These are phyloP conservation scores for Amanita fuliginea DNA, from an alignment of 768 basidiomycete genomes.

Conservation along the genomic window DNA sequence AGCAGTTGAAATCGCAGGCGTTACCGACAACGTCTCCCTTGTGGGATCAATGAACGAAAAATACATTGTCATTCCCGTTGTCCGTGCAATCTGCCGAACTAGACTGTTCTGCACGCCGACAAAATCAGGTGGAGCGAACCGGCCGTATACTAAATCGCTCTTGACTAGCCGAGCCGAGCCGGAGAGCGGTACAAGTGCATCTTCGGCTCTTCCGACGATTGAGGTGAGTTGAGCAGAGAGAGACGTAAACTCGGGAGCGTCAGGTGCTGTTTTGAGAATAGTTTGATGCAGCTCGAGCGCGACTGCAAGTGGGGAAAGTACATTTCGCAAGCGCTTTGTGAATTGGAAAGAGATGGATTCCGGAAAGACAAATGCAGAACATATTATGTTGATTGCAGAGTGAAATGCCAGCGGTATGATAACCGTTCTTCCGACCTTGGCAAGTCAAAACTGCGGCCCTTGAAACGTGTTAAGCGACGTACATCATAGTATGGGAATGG, in stretches of 20 bases:
- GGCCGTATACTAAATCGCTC: slow-evolving; percentile 50
- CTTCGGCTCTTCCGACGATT: slow-evolving; percentile 30
- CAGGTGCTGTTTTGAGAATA: slow-evolving; percentile 29
- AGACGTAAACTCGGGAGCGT: slow-evolving; percentile 26
- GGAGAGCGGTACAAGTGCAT: slow-evolving; percentile 36
- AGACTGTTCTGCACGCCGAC: slow-evolving; percentile 34
- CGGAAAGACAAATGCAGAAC: slow-evolving; percentile 51
- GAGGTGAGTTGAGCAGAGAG: slow-evolving; percentile 19
- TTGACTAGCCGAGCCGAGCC: slow-evolving; percentile 40
- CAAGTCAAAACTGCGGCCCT: neutral
- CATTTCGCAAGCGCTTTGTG: slow-evolving; percentile 34
- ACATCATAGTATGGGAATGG: slow-evolving; percentile 56
- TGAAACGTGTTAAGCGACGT: slow-evolving; percentile 7
- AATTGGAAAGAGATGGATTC: slow-evolving; percentile 50
- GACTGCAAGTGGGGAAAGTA: slow-evolving; percentile 36
- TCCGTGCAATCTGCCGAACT: slow-evolving; percentile 40
- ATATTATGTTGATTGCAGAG: slow-evolving; percentile 39
- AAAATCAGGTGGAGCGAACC: slow-evolving; percentile 51
- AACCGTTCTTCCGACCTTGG: slow-evolving; percentile 36
- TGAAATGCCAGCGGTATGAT: slow-evolving; percentile 51
- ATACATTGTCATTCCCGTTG: slow-evolving; percentile 56
- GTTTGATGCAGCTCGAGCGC: slow-evolving; percentile 34
- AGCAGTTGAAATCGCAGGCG: slow-evolving; percentile 19
- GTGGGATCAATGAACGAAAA: slow-evolving; percentile 55
- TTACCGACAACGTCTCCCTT: slow-evolving; percentile 42